phyloP scores from a whole-genome alignment of 345 rosid genomes.

The Eucalyptus grandis region DNA sequence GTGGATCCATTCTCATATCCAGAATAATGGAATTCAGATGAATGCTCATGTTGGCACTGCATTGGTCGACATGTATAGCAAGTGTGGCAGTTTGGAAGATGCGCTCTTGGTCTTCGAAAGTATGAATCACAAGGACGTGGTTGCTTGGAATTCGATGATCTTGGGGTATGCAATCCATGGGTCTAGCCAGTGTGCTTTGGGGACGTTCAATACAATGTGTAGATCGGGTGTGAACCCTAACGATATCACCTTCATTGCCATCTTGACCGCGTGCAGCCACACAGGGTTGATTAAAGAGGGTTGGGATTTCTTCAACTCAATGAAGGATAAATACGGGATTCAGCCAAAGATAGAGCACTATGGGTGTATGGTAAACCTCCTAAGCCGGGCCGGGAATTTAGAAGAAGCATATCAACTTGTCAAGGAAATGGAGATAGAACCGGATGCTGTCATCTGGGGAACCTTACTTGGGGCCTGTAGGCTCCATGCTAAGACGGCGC shows the following conservation, averaged over 20 bases:
- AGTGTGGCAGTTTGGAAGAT: slow-evolving; percentile 70
- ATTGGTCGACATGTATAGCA: slow-evolving; percentile 67
- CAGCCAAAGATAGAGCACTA: slow-evolving; percentile 75
- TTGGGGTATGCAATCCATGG: slow-evolving; percentile 66
- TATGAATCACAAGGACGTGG: slow-evolving; percentile 22
- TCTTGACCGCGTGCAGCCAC: slow-evolving; percentile 61
- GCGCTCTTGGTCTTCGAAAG: slow-evolving; percentile 37
- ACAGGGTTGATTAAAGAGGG: slow-evolving; percentile 68
- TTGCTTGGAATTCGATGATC: slow-evolving; percentile 72
- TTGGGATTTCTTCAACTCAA: slow-evolving; percentile 29
- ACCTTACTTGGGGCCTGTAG: slow-evolving; percentile 64
- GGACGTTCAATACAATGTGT: slow-evolving; percentile 36
- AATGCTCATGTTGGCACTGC: slow-evolving; percentile 37
- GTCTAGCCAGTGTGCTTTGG: slow-evolving; percentile 36
- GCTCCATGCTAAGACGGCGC: slow-evolving; percentile 26
- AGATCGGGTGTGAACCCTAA: slow-evolving; percentile 29
- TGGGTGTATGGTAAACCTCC: slow-evolving; percentile 67
- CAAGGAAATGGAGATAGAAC: slow-evolving; percentile 28
- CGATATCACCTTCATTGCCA: slow-evolving; percentile 45
- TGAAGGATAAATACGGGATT: slow-evolving; percentile 35
- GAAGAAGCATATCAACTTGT: slow-evolving; percentile 42
- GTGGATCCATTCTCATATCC: slow-evolving; percentile 56
- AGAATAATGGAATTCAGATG: slow-evolving; percentile 12
- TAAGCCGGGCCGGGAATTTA: slow-evolving; percentile 50
- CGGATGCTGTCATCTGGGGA: slow-evolving; percentile 62